Base-by-base conservation (phyloP, 345 rosid genomes). In the Hypericum androsaemum region DNA sequence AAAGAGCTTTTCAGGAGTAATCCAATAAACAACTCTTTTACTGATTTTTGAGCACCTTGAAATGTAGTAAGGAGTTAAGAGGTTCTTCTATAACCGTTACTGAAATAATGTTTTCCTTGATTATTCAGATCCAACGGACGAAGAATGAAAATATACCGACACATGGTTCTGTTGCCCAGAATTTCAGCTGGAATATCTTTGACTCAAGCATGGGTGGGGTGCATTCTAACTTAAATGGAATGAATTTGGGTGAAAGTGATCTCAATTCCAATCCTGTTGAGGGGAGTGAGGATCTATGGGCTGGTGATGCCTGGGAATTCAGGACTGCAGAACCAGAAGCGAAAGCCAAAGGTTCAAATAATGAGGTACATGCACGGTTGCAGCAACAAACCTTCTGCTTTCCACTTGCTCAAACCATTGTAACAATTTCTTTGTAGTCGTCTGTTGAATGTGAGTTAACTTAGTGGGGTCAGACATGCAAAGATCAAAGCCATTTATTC, bases 221-320 rank as follows among this genome's bases (percentile, higher is more conserved):
- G 17, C 8, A 7, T 11, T 46, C 49, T 13, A 13, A 32, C 50
- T n/a, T 46, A 46, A 14, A 32, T 46, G 50, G 46, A 16, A 7
- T 45, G 46, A 45, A 59, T 39, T 7, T 28, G n/a, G 13, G 52
- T 64, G 44, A 12, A 41, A 53, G 32, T 6, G 35, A 32, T 6
- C 4, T 22, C 32, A 39, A 39, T 50, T 52, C 9, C 22, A 13
- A 1, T 22, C 14, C 41, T 8, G 59, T 50, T 36, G 22, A 45
- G 55, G 44, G 44, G 37, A 51, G 0, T 56, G 70, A 48, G 12
- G 72, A 52, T 48, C 38, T 41, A 41, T 62, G 57, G 58, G 68
- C 22, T 15, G 59, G 52, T 53, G 65, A 65, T 12, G 74, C 61
- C 52, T 78, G 81, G 84, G 76, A 60, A 41, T 74, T 72, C 47